Conservation (phyloP, 1,139 yeast species). For the Geotrichum fermentans region DNA sequence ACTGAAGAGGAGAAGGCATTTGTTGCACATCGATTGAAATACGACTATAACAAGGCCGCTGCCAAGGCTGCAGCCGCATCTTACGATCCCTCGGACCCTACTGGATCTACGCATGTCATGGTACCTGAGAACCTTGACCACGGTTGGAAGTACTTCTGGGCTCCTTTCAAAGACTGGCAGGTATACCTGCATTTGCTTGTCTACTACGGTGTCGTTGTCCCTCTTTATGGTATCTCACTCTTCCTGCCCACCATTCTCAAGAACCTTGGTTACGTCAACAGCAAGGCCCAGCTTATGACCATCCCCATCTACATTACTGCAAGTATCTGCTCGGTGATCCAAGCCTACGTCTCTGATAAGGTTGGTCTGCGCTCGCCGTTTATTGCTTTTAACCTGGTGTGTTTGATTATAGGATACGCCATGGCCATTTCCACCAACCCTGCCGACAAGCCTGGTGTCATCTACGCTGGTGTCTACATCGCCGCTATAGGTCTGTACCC, state of each 20-base stretch:
- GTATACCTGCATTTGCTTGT: slow-evolving; percentile 26
- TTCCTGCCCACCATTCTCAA: slow-evolving; percentile 38
- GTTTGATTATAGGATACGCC: slow-evolving; percentile 37
- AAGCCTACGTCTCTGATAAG: slow-evolving; percentile 36
- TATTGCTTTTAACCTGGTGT: slow-evolving; percentile 29
- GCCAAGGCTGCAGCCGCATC: neutral
- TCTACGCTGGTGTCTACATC: slow-evolving; percentile 39
- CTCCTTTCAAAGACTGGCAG: slow-evolving; percentile 35
- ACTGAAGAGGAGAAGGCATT: slow-evolving; percentile 45
- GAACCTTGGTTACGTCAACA: slow-evolving; percentile 32
- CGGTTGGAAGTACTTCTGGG: slow-evolving; percentile 28
- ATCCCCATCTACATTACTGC: slow-evolving; percentile 40
- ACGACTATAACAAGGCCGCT: slow-evolving; percentile 24
- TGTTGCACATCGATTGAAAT: slow-evolving; percentile 44
- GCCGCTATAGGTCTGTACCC: slow-evolving; percentile 39
- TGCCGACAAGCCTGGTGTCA: slow-evolving; percentile 20
- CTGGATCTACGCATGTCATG: neutral
- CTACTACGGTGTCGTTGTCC: slow-evolving; percentile 24
- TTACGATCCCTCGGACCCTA: slow-evolving; percentile 3
- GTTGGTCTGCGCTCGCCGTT: slow-evolving; percentile 38
- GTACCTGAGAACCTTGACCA: slow-evolving; percentile 17
- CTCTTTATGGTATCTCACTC: slow-evolving; percentile 31
- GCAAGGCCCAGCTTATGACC: slow-evolving; percentile 33
- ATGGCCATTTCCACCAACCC: slow-evolving; percentile 29
- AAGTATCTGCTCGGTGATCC: slow-evolving; percentile 33